Evolutionary conservation across 2,329 filamentous ascomycete genomes (phyloP).

Genomic region (Remersonia thermophila): DNA sequence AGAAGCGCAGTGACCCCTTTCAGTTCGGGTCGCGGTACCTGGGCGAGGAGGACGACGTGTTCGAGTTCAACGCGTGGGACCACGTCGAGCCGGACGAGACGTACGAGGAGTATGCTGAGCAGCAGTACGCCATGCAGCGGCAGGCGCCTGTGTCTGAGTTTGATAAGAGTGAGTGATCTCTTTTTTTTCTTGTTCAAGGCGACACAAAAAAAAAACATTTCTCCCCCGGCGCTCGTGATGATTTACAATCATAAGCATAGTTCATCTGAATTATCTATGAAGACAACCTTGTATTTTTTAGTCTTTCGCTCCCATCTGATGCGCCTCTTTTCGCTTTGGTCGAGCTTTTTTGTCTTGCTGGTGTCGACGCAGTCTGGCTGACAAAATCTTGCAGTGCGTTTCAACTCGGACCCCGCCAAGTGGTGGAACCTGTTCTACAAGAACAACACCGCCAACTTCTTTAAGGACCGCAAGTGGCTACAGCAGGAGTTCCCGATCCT

Average conservation of each 20-base stretch:
- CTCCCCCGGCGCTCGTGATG: conserved; percentile 24
- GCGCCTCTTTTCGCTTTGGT: conserved; percentile 8
- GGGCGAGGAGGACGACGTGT: conserved; percentile 75
- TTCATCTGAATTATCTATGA: conserved; percentile 55
- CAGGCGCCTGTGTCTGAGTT: conserved; percentile 82
- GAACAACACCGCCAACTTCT: conserved; percentile 94
- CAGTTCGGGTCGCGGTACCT: conserved; percentile 87
- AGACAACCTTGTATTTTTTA: conserved; percentile 45
- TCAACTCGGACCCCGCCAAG: conserved; percentile 81
- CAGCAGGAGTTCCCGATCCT: conserved; percentile 90
- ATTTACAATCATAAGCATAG: conserved; percentile 54
- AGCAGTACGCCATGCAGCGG: conserved; percentile 76
- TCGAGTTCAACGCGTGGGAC: conserved; percentile 98
- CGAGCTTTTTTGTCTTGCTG: conserved; percentile 2
- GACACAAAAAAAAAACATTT: background rate
- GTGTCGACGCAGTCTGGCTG: too few species aligned
- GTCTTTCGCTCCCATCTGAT: conserved; percentile 70
- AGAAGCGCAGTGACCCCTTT: conserved; percentile 85
- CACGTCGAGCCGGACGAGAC: conserved; percentile 86
- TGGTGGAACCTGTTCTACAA: conserved; percentile 99
- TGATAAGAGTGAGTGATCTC: conserved; percentile 57
- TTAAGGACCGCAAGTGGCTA: conserved; percentile 97
- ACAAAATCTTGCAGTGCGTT: conserved; percentile 50
- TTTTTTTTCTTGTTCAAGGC: background rate
- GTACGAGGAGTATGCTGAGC: conserved; percentile 74